A percentile compares a stretch with the other conserved stretches of the same genome.
phyloP scores from a whole-genome alignment of 73 alveolate species.

The Loxodes magnus region DNA sequence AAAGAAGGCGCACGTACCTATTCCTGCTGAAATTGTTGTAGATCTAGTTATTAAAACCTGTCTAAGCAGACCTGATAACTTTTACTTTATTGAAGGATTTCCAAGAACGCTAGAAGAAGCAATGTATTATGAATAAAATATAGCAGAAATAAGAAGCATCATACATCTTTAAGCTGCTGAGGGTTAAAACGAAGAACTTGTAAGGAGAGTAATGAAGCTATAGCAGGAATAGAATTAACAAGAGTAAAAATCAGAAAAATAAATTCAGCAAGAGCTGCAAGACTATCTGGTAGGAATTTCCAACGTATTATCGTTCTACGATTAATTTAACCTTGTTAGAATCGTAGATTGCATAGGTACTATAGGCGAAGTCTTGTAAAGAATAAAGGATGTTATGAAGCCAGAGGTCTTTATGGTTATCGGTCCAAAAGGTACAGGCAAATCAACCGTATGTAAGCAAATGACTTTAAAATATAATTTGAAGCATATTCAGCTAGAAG shows the following conservation, averaged over 20 bases:
- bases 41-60: background rate
- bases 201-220: slow-evolving; percentile 17
- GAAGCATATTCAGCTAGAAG: slow-evolving; percentile 36
- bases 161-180: no score
- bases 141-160: background rate
- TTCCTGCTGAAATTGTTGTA: background rate
- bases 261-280: background rate
- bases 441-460: slow-evolving; percentile 45
- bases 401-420: slow-evolving; percentile 64
- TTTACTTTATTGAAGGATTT: slow-evolving; percentile 28
- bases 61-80: slow-evolving; percentile 7
- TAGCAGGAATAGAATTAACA: slow-evolving; percentile 15
- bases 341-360: slow-evolving; percentile 47
- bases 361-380: slow-evolving; percentile 46
- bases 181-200: slow-evolving; percentile 19
- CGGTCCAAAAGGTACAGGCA: slow-evolving; percentile 78
- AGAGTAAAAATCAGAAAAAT: slow-evolving; percentile 8
- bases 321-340: slow-evolving; percentile 50
- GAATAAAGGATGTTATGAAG: slow-evolving; percentile 45
- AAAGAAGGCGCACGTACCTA: background rate
- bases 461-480: slow-evolving; percentile 57
- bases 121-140: slow-evolving; percentile 4
- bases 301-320: slow-evolving; percentile 47
- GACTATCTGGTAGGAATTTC: no score
- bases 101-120: slow-evolving; percentile 24